Conservation (phyloP, 2,329 filamentous ascomycete species). For the Paradendryphiella salina region DNA sequence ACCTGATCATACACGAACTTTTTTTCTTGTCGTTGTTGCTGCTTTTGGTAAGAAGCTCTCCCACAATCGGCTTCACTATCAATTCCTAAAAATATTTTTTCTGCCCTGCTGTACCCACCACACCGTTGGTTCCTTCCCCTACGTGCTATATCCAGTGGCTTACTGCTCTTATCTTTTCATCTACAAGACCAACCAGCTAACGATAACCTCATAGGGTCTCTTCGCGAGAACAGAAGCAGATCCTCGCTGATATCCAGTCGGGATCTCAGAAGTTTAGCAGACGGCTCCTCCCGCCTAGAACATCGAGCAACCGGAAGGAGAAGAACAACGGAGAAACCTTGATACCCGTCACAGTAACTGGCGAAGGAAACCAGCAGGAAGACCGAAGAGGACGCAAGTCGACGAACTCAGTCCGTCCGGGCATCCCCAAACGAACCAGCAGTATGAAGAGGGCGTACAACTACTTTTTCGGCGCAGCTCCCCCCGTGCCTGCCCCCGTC, state of each 20-base stretch:
- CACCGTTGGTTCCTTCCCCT: constrained; percentile 1
- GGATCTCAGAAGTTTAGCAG: constrained; percentile 44
- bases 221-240: constrained; percentile 46
- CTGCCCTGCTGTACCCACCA: neutral
- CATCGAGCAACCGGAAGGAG: constrained; percentile 27
- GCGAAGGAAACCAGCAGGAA: constrained; percentile 30
- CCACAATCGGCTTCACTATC: neutral
- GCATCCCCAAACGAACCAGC: constrained; percentile 44
- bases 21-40: neutral
- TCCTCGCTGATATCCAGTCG: constrained; percentile 46
- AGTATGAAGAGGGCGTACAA: constrained; percentile 49
- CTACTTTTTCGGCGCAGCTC: constrained; percentile 44
- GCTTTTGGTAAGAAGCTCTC: constrained; percentile 17
- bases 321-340: constrained; percentile 33
- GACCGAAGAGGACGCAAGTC: constrained; percentile 42
- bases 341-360: constrained; percentile 37
- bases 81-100: constrained; percentile 1
- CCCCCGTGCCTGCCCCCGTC: constrained; percentile 28
- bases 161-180: constrained; percentile 7
- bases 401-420: constrained; percentile 36
- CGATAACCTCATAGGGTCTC: constrained; percentile 30
- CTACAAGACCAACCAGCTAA: constrained; percentile 12
- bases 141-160: constrained; percentile 2
- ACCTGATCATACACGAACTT: neutral
- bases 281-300: constrained; percentile 30